Conservation (phyloP, 1,284 basidiomycete species). For the Somion occarium region DNA sequence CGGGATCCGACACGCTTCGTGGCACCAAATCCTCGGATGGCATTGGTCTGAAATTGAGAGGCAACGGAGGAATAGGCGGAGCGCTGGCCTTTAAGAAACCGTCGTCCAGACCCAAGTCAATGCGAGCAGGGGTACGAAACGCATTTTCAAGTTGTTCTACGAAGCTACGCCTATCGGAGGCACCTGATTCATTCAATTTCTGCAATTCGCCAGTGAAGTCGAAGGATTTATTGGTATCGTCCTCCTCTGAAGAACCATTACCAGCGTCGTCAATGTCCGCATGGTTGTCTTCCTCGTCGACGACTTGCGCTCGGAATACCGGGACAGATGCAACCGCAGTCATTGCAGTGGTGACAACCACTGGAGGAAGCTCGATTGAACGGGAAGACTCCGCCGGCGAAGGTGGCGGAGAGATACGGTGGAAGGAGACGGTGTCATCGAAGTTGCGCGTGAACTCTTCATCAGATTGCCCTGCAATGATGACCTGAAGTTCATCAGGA, state of each 20-base stretch:
- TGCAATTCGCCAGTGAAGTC: constrained; percentile 82
- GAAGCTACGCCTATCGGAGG: constrained; percentile 67
- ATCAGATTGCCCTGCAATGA: constrained; percentile 49
- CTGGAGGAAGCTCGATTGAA: constrained; percentile 37
- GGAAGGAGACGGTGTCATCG: constrained; percentile 41
- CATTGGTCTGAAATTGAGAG: constrained; percentile 16
- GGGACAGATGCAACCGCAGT: constrained; percentile 24
- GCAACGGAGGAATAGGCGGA: constrained; percentile 42
- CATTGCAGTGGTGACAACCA: constrained; percentile 15
- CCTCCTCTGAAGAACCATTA: constrained; percentile 37
- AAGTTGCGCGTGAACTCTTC: constrained; percentile 28
- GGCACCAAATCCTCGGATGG: constrained; percentile 20
- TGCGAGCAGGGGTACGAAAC: constrained; percentile 67
- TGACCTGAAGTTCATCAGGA: constrained; percentile 64
- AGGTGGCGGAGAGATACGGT: constrained; percentile 18
- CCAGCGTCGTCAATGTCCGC: constrained; percentile 12
- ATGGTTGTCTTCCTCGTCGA: constrained; percentile 36
- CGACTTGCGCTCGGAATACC: constrained; percentile 40
- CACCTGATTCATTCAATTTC: constrained; percentile 66
- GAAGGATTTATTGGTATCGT: constrained; percentile 74
- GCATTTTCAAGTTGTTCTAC: constrained; percentile 78
- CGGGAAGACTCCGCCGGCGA: constrained; percentile 31
- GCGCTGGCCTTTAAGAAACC: constrained; percentile 28
- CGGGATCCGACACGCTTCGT: constrained; percentile 18
- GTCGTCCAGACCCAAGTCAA: constrained; percentile 46